Conservation (phyloP, 2,329 filamentous ascomycete species). For the Penicillium sp. region DNA sequence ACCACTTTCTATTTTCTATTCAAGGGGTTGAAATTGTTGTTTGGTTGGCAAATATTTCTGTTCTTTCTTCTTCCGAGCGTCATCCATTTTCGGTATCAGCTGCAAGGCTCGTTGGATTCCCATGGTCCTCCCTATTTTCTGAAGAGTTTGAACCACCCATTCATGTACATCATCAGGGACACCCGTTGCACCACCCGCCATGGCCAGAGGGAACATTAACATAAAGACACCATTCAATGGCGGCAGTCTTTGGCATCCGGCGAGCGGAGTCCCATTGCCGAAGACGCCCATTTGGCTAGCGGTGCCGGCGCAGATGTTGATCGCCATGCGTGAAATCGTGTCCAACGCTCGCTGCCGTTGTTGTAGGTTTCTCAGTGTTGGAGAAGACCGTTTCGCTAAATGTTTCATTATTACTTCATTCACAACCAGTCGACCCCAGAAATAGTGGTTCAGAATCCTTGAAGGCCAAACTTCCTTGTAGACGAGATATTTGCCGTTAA, state of each 20-base stretch:
- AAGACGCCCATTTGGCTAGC: conserved; percentile 23
- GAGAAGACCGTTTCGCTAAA: conserved; percentile 6
- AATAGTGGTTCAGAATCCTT: conserved; percentile 27
- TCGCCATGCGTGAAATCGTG: conserved; percentile 22
- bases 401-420: conserved; percentile 27
- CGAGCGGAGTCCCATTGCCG: not conserved
- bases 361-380: conserved; percentile 3
- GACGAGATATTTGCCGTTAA: conserved; percentile 25
- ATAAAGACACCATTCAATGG: conserved; percentile 30
- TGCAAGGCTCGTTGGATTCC: conserved; percentile 28
- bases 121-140: conserved; percentile 23
- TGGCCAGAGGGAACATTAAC: conserved; percentile 25
- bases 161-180: conserved; percentile 24
- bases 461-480: conserved; percentile 28
- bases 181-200: conserved; percentile 25
- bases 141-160: conserved; percentile 25
- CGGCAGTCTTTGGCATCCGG: conserved; percentile 4
- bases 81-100: conserved; percentile 21
- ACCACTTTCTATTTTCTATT: too few species aligned
- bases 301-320: conserved; percentile 25
- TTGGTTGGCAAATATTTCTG: not conserved
- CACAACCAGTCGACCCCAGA: conserved; percentile 24
- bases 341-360: conserved; percentile 21
- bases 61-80: not conserved
- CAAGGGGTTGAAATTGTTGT: not conserved